phyloP scores from a whole-genome alignment of 2,329 filamentous ascomycete species.

The Dactylellina sp. region DNA sequence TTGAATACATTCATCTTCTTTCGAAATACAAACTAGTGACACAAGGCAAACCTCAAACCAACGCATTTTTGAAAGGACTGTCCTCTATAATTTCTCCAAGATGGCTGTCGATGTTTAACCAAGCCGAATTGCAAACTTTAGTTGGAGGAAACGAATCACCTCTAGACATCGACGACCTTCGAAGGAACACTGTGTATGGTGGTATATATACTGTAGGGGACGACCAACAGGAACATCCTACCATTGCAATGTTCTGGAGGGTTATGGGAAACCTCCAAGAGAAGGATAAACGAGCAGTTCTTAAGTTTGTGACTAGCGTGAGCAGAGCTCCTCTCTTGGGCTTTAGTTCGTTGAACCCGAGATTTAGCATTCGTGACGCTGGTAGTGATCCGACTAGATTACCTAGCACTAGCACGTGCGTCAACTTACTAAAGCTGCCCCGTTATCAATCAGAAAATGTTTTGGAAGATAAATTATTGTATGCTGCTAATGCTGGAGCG shows the following conservation, averaged over 20 bases:
- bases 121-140: slow-evolving; percentile 90
- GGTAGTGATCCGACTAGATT: slow-evolving; percentile 80
- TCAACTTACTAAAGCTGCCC: slow-evolving; percentile 92
- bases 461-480: slow-evolving; percentile 83
- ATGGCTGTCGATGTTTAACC: slow-evolving; percentile 99
- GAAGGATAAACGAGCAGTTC: slow-evolving; percentile 80
- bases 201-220: slow-evolving; percentile 91
- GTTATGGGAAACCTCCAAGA: slow-evolving; percentile 83
- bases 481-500: slow-evolving; percentile 88
- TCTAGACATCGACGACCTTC: slow-evolving; percentile 87
- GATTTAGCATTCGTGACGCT: slow-evolving; percentile 89
- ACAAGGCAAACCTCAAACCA: slow-evolving; percentile 83
- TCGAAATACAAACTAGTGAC: slow-evolving; percentile 85
- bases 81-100: slow-evolving; percentile 87
- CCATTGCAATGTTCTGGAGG: slow-evolving; percentile 88
- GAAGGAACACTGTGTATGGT: slow-evolving; percentile 84
- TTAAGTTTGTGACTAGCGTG: slow-evolving; percentile 96
- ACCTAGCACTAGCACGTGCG: slow-evolving; percentile 94
- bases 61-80: slow-evolving; percentile 87
- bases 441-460: slow-evolving; percentile 76
- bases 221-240: slow-evolving; percentile 85
- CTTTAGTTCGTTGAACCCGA: slow-evolving; percentile 84
- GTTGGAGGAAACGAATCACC: slow-evolving; percentile 84
- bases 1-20: slow-evolving; percentile 93
- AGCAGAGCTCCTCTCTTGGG: slow-evolving; percentile 89